phyloP scores from a whole-genome alignment of 306 rosid genomes.

The Trifolium repens region DNA sequence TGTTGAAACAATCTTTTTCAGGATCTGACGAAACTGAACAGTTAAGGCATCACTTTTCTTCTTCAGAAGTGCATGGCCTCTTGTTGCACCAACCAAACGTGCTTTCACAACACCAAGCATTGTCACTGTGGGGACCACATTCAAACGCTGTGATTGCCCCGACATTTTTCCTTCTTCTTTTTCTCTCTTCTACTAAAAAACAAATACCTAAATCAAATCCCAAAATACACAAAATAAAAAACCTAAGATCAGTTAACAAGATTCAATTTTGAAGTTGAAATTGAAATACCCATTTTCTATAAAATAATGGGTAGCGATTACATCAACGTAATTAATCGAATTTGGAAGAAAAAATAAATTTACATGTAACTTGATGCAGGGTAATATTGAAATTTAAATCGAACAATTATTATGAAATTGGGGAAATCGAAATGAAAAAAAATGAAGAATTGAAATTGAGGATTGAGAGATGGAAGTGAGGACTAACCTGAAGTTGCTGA shows the following conservation, averaged over 20 bases:
- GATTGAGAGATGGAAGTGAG: slow-evolving; percentile 22
- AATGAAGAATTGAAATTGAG: neutral
- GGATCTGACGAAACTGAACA: slow-evolving; percentile 83
- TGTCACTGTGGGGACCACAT: slow-evolving; percentile 95
- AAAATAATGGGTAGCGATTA: slow-evolving; percentile 3
- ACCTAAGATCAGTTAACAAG: slow-evolving; percentile 13
- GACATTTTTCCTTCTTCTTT: slow-evolving; percentile 52
- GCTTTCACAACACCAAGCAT: slow-evolving; percentile 87
- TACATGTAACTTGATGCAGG: neutral
- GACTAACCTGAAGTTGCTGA: slow-evolving; percentile 35
- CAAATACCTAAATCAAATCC: slow-evolving; percentile 23
- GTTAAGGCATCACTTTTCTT: slow-evolving; percentile 97
- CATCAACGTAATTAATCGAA: neutral
- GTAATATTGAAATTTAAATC: neutral
- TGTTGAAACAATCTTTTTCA: slow-evolving; percentile 85
- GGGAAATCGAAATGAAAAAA: neutral
- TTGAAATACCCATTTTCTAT: neutral
- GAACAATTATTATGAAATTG: neutral
- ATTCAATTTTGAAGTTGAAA: slow-evolving; percentile 32
- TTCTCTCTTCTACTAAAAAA: slow-evolving; percentile 32
- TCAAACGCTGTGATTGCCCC: slow-evolving; percentile 90
- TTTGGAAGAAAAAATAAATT: neutral
- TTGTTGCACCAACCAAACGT: slow-evolving; percentile 84
- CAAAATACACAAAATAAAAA: slow-evolving; percentile 1
- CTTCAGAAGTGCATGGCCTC: slow-evolving; percentile 97